phyloP scores from a whole-genome alignment of 805 yeast species.

The Ogataea allantospora region DNA sequence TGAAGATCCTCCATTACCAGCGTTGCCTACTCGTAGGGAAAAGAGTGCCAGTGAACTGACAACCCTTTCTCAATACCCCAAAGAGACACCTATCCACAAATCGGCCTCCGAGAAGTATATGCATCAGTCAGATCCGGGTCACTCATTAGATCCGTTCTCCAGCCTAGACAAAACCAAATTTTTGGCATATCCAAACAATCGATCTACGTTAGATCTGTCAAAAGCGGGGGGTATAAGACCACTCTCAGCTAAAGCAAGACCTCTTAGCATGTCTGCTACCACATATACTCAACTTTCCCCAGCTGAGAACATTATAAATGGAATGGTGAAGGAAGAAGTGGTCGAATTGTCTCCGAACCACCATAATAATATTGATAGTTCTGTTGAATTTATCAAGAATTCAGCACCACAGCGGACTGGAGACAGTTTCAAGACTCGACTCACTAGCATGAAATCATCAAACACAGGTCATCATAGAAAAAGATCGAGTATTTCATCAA shows the following conservation, averaged over 20 bases:
- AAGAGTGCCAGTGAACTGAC: constrained; percentile 16
- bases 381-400: constrained; percentile 38
- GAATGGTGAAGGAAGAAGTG: constrained; percentile 32
- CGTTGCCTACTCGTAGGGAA: constrained; percentile 21
- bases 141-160: constrained; percentile 40
- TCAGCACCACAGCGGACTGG: constrained; percentile 26
- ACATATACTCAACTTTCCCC: constrained; percentile 18
- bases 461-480: constrained; percentile 26
- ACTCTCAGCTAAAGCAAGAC: constrained; percentile 25
- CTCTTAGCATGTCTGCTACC: constrained; percentile 37
- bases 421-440: constrained; percentile 22
- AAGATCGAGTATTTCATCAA: constrained; percentile 35
- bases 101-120: constrained; percentile 18
- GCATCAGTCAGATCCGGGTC: background rate
- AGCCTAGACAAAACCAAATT: constrained; percentile 40
- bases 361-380: constrained; percentile 33
- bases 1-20: constrained; percentile 14
- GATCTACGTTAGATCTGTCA: constrained; percentile 11
- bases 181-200: constrained; percentile 17
- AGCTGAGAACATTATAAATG: constrained; percentile 30
- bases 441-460: constrained; percentile 18
- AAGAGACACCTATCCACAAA: constrained; percentile 17
- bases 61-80: background rate
- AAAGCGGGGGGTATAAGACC: constrained; percentile 4
- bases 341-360: constrained; percentile 33